Percentiles rank a stretch among this genome's conserved stretches.
Evolutionary conservation across 495 filamentous ascomycete species (phyloP).

Genomic region (Podospora appendiculata): DNA sequence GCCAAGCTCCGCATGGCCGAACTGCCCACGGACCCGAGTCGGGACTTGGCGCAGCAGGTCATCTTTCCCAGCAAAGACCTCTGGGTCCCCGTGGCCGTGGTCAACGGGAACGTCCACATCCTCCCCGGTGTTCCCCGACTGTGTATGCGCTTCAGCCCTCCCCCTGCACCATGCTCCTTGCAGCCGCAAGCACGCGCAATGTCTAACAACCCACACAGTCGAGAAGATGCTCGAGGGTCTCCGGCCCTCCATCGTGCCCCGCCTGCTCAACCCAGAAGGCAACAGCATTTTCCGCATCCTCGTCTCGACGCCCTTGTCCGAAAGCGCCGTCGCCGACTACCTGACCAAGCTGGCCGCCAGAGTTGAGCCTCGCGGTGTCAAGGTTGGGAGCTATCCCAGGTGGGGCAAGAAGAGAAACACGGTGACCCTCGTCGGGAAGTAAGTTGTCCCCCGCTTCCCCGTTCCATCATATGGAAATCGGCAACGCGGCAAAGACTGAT

Average conservation of each 20-base stretch:
- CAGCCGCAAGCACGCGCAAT: too few species aligned
- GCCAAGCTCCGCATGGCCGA: constrained; percentile 87
- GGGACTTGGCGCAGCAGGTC: constrained; percentile 55
- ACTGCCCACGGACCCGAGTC: constrained; percentile 63
- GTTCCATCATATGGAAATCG: neutral
- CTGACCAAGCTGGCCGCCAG: constrained; percentile 68
- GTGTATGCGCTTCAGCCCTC: constrained; percentile 36
- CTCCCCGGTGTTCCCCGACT: constrained; percentile 83
- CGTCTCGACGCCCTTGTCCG: constrained; percentile 77
- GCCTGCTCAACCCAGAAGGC: constrained; percentile 68
- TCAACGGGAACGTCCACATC: constrained; percentile 91
- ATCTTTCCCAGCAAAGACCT: constrained; percentile 72
- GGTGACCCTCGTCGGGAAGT: constrained; percentile 78
- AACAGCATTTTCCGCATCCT: constrained; percentile 69
- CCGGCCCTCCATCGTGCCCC: constrained; percentile 58
- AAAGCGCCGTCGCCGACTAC: constrained; percentile 77
- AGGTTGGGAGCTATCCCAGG: constrained; percentile 93
- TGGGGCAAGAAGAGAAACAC: constrained; percentile 87
- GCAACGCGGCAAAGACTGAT: neutral
- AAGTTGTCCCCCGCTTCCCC: constrained; percentile 2
- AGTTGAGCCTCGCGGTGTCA: constrained; percentile 66
- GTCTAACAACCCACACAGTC: constrained; percentile 29
- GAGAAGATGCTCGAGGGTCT: constrained; percentile 67
- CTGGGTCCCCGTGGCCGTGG: constrained; percentile 83
- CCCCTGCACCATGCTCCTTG: neutral